Conservation (phyloP, 2,329 filamentous ascomycete species). For the Penicillium sp. region DNA sequence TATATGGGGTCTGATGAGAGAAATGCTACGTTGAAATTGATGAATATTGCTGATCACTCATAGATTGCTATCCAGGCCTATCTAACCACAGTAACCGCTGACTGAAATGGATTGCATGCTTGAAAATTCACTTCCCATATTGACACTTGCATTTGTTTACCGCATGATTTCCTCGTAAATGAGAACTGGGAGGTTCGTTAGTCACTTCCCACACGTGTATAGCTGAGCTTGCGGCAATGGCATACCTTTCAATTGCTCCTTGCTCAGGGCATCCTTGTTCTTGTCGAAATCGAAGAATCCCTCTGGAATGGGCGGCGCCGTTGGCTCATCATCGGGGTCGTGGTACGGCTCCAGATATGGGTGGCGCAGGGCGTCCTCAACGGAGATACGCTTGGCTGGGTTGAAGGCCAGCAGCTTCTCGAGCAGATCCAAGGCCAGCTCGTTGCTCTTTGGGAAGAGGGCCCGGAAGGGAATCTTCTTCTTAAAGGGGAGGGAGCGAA, state of each 20-base stretch:
- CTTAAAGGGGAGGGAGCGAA: constrained; percentile 96
- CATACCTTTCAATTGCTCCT: constrained; percentile 92
- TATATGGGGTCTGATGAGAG: neutral
- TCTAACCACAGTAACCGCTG: neutral
- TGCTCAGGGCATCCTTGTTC: constrained; percentile 98
- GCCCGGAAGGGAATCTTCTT: constrained; percentile 99
- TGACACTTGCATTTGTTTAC: constrained; percentile 39
- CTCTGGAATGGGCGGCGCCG: constrained; percentile 92
- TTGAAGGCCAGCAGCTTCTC: constrained; percentile 98
- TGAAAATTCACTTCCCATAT: constrained; percentile 9
- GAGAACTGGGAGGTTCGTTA: constrained; percentile 57
- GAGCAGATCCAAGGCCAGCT: constrained; percentile 87
- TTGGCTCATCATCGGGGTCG: constrained; percentile 97
- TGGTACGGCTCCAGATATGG: constrained; percentile 99
- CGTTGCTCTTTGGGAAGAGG: constrained; percentile 99
- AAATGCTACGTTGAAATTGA: constrained; percentile 1
- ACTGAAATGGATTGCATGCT: constrained; percentile 19
- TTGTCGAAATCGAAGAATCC: constrained; percentile 99
- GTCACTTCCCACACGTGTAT: neutral
- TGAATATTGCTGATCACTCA: neutral
- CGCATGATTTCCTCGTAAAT: constrained; percentile 98
- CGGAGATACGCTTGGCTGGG: constrained; percentile 96
- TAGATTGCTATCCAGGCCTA: constrained; percentile 11
- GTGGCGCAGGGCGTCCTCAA: constrained; percentile 95
- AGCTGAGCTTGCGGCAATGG: too few relatives aligned